Percentiles rank a stretch among this genome's conserved stretches.
These are phyloP conservation scores for Colletotrichum paranaense DNA, from an alignment of 2,329 filamentous ascomycete genomes.

Conservation along the genomic window DNA sequence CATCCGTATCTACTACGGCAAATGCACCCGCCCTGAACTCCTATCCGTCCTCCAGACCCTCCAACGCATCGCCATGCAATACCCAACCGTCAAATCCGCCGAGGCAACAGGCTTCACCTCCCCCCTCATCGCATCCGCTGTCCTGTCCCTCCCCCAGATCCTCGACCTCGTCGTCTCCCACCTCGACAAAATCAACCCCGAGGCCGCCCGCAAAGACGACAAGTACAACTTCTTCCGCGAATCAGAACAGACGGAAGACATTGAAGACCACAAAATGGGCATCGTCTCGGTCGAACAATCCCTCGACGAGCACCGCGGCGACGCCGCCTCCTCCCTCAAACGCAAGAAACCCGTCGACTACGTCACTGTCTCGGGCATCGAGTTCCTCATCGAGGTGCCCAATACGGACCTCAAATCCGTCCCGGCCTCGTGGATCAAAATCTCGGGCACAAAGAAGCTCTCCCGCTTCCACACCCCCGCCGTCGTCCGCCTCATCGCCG, in stretches of 20 bases:
- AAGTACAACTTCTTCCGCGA: conserved; percentile 96
- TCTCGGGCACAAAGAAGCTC: conserved; percentile 92
- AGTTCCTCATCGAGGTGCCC: conserved; percentile 92
- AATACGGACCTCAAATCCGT: conserved; percentile 86
- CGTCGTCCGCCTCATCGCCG: conserved; percentile 82
- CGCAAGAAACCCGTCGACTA: conserved; percentile 79
- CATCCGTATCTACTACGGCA: conserved; percentile 97
- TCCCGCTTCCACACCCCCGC: conserved; percentile 96
- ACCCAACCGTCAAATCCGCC: conserved; percentile 72
- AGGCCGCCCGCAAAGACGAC: conserved; percentile 87
- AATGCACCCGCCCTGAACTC: conserved; percentile 90
- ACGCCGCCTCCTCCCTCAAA: conserved; percentile 78
- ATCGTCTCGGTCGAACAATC: conserved; percentile 95
- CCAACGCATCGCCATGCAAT: conserved; percentile 84
- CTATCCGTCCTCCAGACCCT: conserved; percentile 86
- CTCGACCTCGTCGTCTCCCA: conserved; percentile 77
- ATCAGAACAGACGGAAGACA: conserved; percentile 86
- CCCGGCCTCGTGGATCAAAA: conserved; percentile 93
- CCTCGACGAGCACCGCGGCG: conserved; percentile 79
- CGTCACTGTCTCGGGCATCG: conserved; percentile 87
- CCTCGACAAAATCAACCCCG: conserved; percentile 85
- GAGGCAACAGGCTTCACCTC: conserved; percentile 80
- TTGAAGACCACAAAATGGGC: conserved; percentile 87
- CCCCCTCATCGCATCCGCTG: conserved; percentile 74
- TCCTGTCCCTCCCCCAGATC: conserved; percentile 82